Evolutionary conservation across 768 basidiomycete species (phyloP), one percentile per base, ranked within the genome.

Genomic region (Harrya chromipes): DNA sequence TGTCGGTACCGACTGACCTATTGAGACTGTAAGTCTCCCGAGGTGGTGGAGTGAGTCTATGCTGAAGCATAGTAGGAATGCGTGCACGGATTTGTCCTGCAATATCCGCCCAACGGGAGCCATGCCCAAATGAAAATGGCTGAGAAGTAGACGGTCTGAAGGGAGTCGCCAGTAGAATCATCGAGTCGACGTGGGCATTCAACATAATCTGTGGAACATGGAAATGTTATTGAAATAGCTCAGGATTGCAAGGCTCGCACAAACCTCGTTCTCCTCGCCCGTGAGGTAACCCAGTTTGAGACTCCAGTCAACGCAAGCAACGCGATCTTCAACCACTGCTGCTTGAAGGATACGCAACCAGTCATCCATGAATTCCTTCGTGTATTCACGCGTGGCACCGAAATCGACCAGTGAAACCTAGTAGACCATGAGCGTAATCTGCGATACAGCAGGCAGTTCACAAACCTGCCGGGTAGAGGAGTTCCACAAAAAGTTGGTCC

Each of bases 401-500:
- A 98, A 98, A 68, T 99, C 97, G 45, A 99, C 88, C 21, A 99
- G 72, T 56, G 89, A 90, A 33, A 94, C 72, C 84, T 90, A 52
- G 35, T 29, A 5, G 34, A 26, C 33, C 20, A 35, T 33, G 31
- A 53, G 6, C 45, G 12, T 11, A n/a, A 46, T 17, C 6, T 6
- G 3, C 11, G n/a, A n/a, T 5, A 31, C 16, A 43, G 31, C 38
- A 36, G 29, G 10, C 17, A 17, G 14, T n/a, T 16, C 37, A 35
- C 64, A 21, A 17, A 85, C 88, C 76, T 84, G 80, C 37, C 78
- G 75, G 1, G 82, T 83, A 3, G 71, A 51, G 0, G 74, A 59
- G 66, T 94, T 87, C 84, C 90, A 97, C 20, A 99, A 73, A 72
- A 99, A 98, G 67, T 98, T 98, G 9, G 91, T 89, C 90, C 91